Conservation (phyloP, 805 yeast genomes). For the Hanseniaspora valbyensis region DNA sequence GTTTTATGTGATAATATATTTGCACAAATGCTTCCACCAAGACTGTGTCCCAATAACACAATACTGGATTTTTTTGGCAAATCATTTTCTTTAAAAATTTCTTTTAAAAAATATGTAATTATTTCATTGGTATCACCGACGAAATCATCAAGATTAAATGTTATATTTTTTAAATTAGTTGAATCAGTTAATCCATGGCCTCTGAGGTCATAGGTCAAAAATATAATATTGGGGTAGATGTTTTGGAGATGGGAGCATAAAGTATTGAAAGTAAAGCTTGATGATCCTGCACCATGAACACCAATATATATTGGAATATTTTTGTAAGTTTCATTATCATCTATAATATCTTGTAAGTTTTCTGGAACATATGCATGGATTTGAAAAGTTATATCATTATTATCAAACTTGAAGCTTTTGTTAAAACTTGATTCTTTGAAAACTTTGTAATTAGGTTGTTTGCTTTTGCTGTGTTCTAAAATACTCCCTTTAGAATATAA, state of each 20-base stretch:
- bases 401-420: background rate
- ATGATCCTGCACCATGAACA: constrained; percentile 95
- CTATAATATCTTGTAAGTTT: background rate
- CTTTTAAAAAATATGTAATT: constrained; percentile 31
- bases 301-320: constrained; percentile 45
- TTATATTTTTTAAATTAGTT: constrained; percentile 21
- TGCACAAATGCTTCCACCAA: constrained; percentile 82
- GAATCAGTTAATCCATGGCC: constrained; percentile 62
- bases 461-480: background rate
- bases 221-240: constrained; percentile 22
- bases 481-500: background rate
- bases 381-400: constrained; percentile 30
- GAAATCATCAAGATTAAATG: constrained; percentile 41
- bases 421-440: background rate
- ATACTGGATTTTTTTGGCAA: constrained; percentile 26
- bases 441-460: background rate
- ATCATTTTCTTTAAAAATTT: constrained; percentile 9
- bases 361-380: constrained; percentile 40
- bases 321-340: background rate
- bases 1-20: constrained; percentile 31
- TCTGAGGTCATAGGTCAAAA: constrained; percentile 60
- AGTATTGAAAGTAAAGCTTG: constrained; percentile 63
- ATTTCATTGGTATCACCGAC: constrained; percentile 48
- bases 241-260: constrained; percentile 33
- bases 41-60: constrained; percentile 73